Evolutionary conservation across 2,329 filamentous ascomycete genomes (phyloP).

Genomic region (Colletotrichum acutatum): DNA sequence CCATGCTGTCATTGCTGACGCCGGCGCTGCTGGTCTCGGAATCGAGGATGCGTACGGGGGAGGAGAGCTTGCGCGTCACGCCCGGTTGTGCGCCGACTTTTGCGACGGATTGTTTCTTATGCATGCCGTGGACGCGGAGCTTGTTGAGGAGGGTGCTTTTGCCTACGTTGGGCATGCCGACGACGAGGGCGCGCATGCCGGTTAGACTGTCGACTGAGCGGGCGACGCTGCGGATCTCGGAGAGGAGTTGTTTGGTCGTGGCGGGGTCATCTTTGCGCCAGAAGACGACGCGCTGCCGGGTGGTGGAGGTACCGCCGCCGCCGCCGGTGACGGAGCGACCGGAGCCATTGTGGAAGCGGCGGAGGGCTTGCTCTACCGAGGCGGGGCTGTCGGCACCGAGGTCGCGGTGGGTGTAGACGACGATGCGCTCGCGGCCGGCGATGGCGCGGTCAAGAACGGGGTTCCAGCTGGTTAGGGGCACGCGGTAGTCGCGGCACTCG

Average conservation of each 20-base stretch:
- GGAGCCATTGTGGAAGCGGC: conserved; percentile 42
- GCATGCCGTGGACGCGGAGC: conserved; percentile 76
- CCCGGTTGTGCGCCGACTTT: conserved; percentile 88
- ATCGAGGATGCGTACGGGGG: conserved; percentile 79
- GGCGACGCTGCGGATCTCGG: conserved; percentile 46
- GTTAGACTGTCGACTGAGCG: conserved; percentile 67
- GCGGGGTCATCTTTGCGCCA: conserved; percentile 52
- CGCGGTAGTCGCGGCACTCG: conserved; percentile 93
- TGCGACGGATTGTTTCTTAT: conserved; percentile 72
- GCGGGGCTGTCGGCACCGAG: conserved; percentile 61
- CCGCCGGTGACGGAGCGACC: conserved; percentile 35
- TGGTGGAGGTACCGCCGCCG: not conserved
- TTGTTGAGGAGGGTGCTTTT: conserved; percentile 96
- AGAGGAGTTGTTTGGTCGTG: conserved; percentile 53
- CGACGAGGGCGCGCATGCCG: conserved; percentile 86
- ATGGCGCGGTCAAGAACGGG: conserved; percentile 86
- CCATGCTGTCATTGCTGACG: conserved; percentile 13
- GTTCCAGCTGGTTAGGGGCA: conserved; percentile 90
- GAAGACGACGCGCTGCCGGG: conserved; percentile 50
- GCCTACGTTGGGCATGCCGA: conserved; percentile 98
- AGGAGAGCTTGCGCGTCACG: conserved; percentile 86
- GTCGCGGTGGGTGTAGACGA: conserved; percentile 94
- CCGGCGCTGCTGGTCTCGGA: conserved; percentile 35
- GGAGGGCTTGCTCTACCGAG: conserved; percentile 40
- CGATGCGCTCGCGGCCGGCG: conserved; percentile 76